Evolutionary conservation across 2,329 filamentous ascomycete species (phyloP).

Genomic region (Penicillium nordicum): DNA sequence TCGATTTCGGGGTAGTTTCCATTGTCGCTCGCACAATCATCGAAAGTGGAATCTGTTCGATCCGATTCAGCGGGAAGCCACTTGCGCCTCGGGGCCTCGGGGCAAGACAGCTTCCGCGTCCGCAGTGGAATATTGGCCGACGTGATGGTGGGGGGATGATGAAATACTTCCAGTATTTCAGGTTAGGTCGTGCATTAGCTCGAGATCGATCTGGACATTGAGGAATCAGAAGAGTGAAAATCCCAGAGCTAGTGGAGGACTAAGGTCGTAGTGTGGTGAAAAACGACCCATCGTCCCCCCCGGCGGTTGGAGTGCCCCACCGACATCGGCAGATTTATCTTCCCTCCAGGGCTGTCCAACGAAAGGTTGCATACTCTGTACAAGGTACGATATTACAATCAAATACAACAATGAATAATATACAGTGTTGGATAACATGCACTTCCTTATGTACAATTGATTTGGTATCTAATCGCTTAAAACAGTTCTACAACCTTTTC

Average conservation of each 20-base stretch:
- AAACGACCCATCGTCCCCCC: not conserved
- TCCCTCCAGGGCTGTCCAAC: not conserved
- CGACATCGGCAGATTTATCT: conserved; percentile 4
- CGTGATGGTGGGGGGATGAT: conserved; percentile 13
- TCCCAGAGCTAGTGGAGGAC: not conserved
- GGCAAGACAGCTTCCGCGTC: conserved; percentile 25
- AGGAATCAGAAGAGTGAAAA: conserved; percentile 1
- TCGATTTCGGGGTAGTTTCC: conserved; percentile 5
- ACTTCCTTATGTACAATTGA: conserved; percentile 2
- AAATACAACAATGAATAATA: not conserved
- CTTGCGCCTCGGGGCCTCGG: conserved; percentile 20
- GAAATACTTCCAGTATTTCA: conserved; percentile 6
- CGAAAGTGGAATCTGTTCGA: conserved; percentile 6
- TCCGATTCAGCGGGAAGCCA: conserved; percentile 23
- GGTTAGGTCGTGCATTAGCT: conserved; percentile 17
- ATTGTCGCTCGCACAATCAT: conserved; percentile 10
- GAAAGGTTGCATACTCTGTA: not conserved
- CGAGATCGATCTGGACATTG: not conserved
- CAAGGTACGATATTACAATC: not conserved
- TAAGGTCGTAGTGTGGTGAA: not conserved
- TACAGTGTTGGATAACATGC: not conserved
- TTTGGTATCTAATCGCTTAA: conserved; percentile 25
- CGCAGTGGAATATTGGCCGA: conserved; percentile 20
- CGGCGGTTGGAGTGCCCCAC: not conserved
- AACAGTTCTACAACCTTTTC: conserved; percentile 47